Conservation (phyloP, 2,329 filamentous ascomycete species). For the Colletotrichum incanum region DNA sequence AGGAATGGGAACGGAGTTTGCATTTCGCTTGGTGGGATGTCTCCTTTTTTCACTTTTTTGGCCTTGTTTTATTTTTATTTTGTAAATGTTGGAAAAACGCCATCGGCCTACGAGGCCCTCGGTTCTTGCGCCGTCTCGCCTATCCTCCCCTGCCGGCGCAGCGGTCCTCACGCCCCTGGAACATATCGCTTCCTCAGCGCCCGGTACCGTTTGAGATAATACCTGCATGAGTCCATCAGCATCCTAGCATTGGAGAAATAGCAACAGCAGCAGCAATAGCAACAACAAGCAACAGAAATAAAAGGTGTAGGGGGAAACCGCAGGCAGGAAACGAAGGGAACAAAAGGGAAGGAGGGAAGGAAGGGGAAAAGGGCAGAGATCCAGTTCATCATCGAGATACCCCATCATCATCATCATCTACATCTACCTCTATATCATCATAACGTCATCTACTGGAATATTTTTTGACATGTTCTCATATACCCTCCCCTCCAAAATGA, state of each 20-base stretch:
- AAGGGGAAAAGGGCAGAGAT: conserved; percentile 21
- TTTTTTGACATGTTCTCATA: neutral
- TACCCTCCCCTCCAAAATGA: neutral
- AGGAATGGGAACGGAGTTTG: conserved; percentile 37
- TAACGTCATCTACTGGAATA: neutral
- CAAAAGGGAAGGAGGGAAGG: neutral
- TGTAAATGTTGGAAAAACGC: neutral
- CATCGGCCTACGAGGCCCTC: neutral
- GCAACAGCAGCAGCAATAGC: neutral
- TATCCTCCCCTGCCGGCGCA: neutral
- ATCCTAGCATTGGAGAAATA: conserved; percentile 10
- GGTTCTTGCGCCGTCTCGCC: neutral
- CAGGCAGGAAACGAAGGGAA: conserved; percentile 6
- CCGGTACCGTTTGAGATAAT: conserved; percentile 93
- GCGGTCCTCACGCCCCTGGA: conserved; percentile 27
- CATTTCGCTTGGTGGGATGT: conserved; percentile 3
- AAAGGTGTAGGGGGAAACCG: too few species aligned
- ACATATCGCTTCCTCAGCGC: conserved; percentile 86
- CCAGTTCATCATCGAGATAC: conserved; percentile 41
- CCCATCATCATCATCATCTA: conserved; percentile 30
- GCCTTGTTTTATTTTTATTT: neutral
- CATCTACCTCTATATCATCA: neutral
- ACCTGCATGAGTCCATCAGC: conserved; percentile 66
- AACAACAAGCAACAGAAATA: neutral
- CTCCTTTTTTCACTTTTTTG: neutral